Base-by-base conservation (phyloP, 345 rosid genomes). In the Populus simonii region DNA sequence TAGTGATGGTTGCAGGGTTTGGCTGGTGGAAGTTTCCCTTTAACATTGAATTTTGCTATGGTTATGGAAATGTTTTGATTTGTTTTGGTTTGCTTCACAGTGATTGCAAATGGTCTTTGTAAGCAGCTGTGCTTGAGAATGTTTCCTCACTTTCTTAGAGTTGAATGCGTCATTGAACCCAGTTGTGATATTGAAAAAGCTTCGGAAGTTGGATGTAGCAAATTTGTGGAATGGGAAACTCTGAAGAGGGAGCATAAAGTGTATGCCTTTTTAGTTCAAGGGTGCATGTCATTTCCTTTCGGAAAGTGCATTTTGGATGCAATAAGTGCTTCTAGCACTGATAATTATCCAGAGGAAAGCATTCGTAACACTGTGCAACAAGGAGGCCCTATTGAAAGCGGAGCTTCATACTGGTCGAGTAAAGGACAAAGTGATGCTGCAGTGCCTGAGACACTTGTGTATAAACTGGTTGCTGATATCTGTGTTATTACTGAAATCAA, bases 321-420 rank as follows among this genome's bases (percentile, higher is more conserved):
- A 77, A 80, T 96, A 63, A 20, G 81, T 63, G 99, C 99, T 68
- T 96, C 99, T 59, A 93, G 97, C 85, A 96, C 99, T 68, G 98
- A 96, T 85, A 89, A 93, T 74, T 86, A 78, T 85, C 98, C 95
- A 0, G 89, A 76, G n/a, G 98, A 96, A 84, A 86, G 97, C 76
- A 87, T 96, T 69, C 68, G 73, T 45, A 89, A 96, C 79, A 96
- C 99, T 80, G 84, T 90, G 73, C 94, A 84, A 29, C 87, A 77
- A 53, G 79, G 86, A 47, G 92, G 87, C 66, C 82, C 81, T 75
- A 77, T 87, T 83, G 90, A 61, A 35, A n/a, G 74, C 25, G 74
- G 83, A 27, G 85, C 97, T 78, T 96, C 95, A 1, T 96, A 96
- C 85, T 96, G 99, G 99, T 96, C 99, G 1, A 96, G 99, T 84